Conservation (phyloP, 306 rosid genomes). For the Gastrolobium villosum region DNA sequence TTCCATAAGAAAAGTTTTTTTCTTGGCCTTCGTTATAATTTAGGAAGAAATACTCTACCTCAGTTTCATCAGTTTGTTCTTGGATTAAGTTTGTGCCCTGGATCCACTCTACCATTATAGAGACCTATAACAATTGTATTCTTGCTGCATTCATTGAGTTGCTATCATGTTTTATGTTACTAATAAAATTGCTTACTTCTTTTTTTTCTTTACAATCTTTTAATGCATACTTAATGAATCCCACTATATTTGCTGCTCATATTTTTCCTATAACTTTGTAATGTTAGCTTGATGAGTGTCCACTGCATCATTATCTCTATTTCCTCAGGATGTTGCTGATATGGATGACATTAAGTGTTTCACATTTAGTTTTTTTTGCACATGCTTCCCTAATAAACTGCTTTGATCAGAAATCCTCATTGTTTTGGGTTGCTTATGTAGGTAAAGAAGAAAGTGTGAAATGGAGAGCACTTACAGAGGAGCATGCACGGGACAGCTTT, state of each 20-base stretch:
- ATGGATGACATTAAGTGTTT: constrained; percentile 20
- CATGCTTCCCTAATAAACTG: constrained; percentile 10
- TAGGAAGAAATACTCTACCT: not conserved
- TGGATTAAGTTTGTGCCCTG: not conserved
- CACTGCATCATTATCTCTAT: constrained; percentile 9
- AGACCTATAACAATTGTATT: not conserved
- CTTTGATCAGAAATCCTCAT: constrained; percentile 1
- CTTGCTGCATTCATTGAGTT: constrained; percentile 11
- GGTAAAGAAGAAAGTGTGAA: constrained; percentile 75
- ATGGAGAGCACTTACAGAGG: constrained; percentile 90
- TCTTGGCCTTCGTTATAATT: not conserved
- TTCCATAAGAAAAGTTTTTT: not conserved
- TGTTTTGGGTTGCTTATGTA: constrained; percentile 46
- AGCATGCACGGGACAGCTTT: constrained; percentile 96
- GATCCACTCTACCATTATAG: not conserved
- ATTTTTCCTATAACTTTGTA: not conserved
- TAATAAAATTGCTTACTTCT: constrained; percentile 4
- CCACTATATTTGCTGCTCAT: not conserved
- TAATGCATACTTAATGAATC: not conserved
- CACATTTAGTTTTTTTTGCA: constrained; percentile 34
- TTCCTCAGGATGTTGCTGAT: constrained; percentile 7
- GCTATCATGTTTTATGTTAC: constrained; percentile 21
- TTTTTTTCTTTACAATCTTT: not conserved
- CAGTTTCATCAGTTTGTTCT: not conserved
- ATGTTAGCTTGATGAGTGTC: constrained; percentile 4